These are phyloP conservation scores for Trichoderma orchidacearum DNA, from an alignment of 495 filamentous ascomycete genomes.

Conservation along the genomic window DNA sequence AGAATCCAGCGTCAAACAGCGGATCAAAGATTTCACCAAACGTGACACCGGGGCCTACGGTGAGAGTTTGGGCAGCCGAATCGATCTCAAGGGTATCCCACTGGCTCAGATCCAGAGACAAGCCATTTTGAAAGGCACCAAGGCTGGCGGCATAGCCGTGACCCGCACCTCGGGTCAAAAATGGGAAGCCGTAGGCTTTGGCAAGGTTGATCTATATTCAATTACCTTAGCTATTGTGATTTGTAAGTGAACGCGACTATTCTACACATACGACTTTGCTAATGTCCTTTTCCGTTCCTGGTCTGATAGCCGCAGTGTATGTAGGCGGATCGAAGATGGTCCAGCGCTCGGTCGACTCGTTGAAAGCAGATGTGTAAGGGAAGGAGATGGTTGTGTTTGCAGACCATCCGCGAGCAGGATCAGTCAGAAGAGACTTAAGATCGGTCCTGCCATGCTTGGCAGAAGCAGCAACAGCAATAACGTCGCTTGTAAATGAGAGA, in stretches of 20 bases:
- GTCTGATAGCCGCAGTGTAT: background rate
- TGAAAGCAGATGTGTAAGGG: background rate
- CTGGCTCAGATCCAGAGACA: slow-evolving; percentile 18
- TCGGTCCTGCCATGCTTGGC: background rate
- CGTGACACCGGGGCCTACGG: slow-evolving; percentile 10
- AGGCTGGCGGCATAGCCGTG: slow-evolving; percentile 14
- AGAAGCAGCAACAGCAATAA: background rate
- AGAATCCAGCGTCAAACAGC: slow-evolving; percentile 14
- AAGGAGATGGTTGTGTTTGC: background rate
- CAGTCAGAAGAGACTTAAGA: background rate
- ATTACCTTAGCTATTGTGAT: no score
- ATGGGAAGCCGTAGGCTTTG: slow-evolving; percentile 12
- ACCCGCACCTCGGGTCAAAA: slow-evolving; percentile 20
- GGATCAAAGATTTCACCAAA: slow-evolving; percentile 11
- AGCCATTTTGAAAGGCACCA: slow-evolving; percentile 2
- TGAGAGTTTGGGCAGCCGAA: slow-evolving; percentile 7
- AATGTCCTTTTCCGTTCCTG: background rate
- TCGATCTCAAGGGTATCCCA: slow-evolving; percentile 12
- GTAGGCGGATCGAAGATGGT: background rate
- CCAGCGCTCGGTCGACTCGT: background rate
- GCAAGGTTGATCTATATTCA: slow-evolving; percentile 11
- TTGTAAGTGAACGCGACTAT: no score
- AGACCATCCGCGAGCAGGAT: background rate
- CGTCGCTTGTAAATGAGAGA: background rate
- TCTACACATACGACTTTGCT: no score